phyloP scores from a whole-genome alignment of 2,329 filamentous ascomycete species.

The Paraphaeosphaeria sporulosa region DNA sequence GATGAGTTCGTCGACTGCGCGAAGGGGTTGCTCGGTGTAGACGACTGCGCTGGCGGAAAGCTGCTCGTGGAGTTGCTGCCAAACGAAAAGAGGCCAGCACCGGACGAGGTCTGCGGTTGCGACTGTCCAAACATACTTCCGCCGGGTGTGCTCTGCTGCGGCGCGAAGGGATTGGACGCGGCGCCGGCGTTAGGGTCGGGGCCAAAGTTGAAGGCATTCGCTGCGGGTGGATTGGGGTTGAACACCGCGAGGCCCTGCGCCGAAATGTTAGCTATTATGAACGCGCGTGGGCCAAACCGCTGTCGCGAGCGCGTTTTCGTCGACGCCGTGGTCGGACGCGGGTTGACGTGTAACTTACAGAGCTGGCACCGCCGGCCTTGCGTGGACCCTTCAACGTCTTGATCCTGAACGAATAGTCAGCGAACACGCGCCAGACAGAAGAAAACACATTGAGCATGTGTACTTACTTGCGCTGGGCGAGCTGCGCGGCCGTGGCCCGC shows the following conservation, averaged over 20 bases:
- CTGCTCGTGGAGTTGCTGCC: constrained; percentile 34
- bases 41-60: constrained; percentile 41
- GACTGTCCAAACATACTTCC: constrained; percentile 20
- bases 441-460: background rate
- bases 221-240: constrained; percentile 18
- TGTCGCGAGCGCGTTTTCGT: constrained; percentile 4
- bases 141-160: constrained; percentile 5
- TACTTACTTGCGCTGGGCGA: constrained; percentile 64
- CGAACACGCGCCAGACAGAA: background rate
- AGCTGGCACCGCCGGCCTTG: constrained; percentile 28
- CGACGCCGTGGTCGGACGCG: constrained; percentile 12
- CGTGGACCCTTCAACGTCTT: constrained; percentile 19
- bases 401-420: constrained; percentile 13
- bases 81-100: constrained; percentile 18
- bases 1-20: constrained; percentile 37
- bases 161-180: constrained; percentile 17
- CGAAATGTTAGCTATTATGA: constrained; percentile 28
- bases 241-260: constrained; percentile 33
- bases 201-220: constrained; percentile 27
- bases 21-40: constrained; percentile 35
- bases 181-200: constrained; percentile 31
- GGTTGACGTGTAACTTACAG: constrained; percentile 33
- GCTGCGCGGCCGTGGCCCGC: constrained; percentile 62
- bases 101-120: constrained; percentile 22
- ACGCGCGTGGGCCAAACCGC: constrained; percentile 16